Evolutionary conservation across 192 early-diverging fungal species (phyloP).

Genomic region (Endogone sp.): DNA sequence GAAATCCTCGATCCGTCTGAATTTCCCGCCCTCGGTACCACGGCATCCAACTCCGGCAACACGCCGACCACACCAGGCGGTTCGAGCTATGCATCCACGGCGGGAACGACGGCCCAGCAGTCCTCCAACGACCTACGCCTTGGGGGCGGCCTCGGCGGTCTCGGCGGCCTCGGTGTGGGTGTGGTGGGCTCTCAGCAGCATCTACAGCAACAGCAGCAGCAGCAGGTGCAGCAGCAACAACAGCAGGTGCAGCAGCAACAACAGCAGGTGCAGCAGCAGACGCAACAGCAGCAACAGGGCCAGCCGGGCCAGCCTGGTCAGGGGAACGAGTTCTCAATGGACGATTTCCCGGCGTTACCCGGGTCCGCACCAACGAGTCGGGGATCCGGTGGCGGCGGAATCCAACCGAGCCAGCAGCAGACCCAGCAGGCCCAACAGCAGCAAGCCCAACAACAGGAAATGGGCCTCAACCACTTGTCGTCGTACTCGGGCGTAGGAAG

Average conservation of each 20-base stretch:
- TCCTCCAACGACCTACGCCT: not conserved
- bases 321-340: not conserved
- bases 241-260: not conserved
- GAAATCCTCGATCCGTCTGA: not conserved
- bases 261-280: not conserved
- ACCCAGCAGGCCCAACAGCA: constrained; percentile 2
- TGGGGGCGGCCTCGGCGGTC: not conserved
- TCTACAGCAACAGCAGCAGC: not conserved
- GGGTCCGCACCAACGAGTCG: constrained; percentile 7
- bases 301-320: not conserved
- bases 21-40: not conserved
- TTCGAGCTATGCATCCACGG: not conserved
- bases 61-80: not conserved
- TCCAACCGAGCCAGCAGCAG: not conserved
- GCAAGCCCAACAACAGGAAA: not conserved
- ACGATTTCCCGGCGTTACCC: constrained; percentile 19
- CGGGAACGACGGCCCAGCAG: not conserved
- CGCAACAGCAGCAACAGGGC: not conserved
- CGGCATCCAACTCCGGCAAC: not conserved
- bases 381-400: not conserved
- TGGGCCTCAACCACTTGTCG: not conserved
- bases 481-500: not conserved
- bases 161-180: not conserved
- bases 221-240: not conserved
- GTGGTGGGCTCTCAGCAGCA: not conserved